These are phyloP conservation scores for Penicillium ochrochloron DNA, from an alignment of 495 filamentous ascomycete genomes.

Conservation along the genomic window DNA sequence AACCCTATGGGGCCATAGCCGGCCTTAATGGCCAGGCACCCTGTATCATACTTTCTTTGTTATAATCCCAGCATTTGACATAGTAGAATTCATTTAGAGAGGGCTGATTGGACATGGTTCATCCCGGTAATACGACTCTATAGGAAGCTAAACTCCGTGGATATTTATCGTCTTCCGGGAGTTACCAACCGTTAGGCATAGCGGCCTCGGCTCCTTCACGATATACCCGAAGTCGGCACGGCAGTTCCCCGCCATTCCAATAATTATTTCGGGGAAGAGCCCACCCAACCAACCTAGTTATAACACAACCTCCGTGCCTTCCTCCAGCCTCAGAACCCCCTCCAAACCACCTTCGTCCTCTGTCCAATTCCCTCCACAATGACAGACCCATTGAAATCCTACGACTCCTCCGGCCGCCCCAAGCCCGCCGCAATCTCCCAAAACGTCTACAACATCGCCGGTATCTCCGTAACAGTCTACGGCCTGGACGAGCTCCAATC, in stretches of 20 bases:
- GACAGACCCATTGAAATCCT: constrained; percentile 44
- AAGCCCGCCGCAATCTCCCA: constrained; percentile 58
- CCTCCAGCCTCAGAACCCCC: no score
- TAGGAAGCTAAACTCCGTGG: neutral
- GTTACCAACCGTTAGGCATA: neutral
- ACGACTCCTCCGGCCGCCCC: constrained; percentile 31
- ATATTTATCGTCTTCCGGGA: neutral
- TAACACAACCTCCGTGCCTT: neutral
- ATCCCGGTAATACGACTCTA: no score
- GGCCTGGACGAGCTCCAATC: constrained; percentile 73
- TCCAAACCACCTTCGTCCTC: neutral
- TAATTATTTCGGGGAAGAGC: neutral
- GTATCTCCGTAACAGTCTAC: constrained; percentile 76
- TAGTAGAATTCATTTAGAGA: no score
- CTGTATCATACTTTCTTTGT: no score
- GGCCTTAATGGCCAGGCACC: no score
- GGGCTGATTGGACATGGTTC: no score
- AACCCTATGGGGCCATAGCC: no score
- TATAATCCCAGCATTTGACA: no score
- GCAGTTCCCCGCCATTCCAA: constrained; percentile 16
- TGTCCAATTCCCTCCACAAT: constrained; percentile 24
- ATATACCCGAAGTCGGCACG: constrained; percentile 30
- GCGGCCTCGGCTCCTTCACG: constrained; percentile 25
- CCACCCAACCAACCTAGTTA: neutral
- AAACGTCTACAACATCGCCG: constrained; percentile 68